Conservation (phyloP, 2,329 filamentous ascomycete species). For the Ophiocordyceps robertsii region DNA sequence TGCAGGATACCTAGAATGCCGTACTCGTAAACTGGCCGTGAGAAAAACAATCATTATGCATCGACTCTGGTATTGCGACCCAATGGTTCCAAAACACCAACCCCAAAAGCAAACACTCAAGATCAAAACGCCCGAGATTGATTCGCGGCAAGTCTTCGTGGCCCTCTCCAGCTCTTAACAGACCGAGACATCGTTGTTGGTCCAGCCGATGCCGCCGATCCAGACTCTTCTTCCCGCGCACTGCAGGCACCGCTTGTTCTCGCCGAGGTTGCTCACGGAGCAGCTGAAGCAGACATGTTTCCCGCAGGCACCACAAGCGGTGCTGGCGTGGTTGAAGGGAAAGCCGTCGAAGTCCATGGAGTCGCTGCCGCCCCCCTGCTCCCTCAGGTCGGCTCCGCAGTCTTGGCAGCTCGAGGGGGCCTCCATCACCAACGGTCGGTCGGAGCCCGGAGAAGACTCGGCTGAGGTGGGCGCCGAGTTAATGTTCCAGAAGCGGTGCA, state of each 20-base stretch:
- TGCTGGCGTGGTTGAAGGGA: slow-evolving; percentile 8
- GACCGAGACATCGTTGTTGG: slow-evolving; percentile 7
- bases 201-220: slow-evolving; percentile 8
- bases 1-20: too few relatives aligned
- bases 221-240: slow-evolving; percentile 30
- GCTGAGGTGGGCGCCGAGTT: slow-evolving; percentile 20
- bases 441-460: slow-evolving; percentile 9
- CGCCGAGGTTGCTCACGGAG: slow-evolving; percentile 43
- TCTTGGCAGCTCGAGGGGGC: slow-evolving; percentile 35
- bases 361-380: slow-evolving; percentile 9
- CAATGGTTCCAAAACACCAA: too few relatives aligned
- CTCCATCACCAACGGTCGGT: slow-evolving; percentile 3
- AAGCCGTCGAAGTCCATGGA: slow-evolving; percentile 25
- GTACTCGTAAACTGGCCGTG: too few relatives aligned
- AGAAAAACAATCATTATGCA: too few relatives aligned
- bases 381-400: slow-evolving; percentile 25
- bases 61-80: too few relatives aligned
- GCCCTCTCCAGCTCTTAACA: slow-evolving; percentile 5
- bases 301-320: slow-evolving; percentile 34
- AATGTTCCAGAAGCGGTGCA: slow-evolving; percentile 51
- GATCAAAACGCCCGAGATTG: not conserved
- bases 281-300: slow-evolving; percentile 46
- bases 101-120: not conserved
- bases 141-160: not conserved
- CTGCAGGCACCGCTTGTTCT: slow-evolving; percentile 35